Percentiles rank a stretch among this genome's conserved stretches.
Conservation (phyloP, 2,329 filamentous ascomycete genomes). For the Fusarium nygamai region DNA sequence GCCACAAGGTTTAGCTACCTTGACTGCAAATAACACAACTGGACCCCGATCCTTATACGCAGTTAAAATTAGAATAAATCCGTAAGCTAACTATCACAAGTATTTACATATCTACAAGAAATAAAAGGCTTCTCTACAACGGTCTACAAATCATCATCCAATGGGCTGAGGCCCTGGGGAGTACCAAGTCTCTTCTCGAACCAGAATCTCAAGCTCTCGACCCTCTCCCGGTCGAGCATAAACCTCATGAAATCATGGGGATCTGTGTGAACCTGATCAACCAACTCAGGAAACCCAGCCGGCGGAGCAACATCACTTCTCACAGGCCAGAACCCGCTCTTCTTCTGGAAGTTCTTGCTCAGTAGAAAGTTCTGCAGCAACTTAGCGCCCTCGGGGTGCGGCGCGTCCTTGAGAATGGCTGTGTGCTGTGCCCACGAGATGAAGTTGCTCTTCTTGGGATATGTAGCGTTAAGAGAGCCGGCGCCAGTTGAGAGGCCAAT, state of each 20-base stretch:
- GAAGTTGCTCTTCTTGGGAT: not conserved
- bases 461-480: not conserved
- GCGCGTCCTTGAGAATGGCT: not conserved
- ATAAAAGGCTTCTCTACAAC: rapidly evolving
- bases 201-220: not conserved
- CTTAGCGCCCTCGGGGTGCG: not conserved
- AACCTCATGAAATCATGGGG: not conserved
- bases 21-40: no score
- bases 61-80: no score
- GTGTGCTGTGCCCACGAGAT: not conserved
- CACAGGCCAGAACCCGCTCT: not conserved
- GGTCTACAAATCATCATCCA: not conserved
- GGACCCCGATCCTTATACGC: no score
- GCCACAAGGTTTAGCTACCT: no score
- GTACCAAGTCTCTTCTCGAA: not conserved
- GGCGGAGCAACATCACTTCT: not conserved
- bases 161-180: not conserved
- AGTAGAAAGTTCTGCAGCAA: not conserved
- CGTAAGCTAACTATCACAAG: no score
- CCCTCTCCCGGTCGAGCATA: not conserved
- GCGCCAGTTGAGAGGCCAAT: rapidly evolving
- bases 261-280: not conserved
- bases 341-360: not conserved
- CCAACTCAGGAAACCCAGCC: not conserved
- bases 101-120: not conserved